A percentile compares a stretch with the other conserved stretches of the same genome.
These are phyloP conservation scores for Spergularia azorica DNA, from an alignment of 179 eudicot genomes.

Conservation along the genomic window DNA sequence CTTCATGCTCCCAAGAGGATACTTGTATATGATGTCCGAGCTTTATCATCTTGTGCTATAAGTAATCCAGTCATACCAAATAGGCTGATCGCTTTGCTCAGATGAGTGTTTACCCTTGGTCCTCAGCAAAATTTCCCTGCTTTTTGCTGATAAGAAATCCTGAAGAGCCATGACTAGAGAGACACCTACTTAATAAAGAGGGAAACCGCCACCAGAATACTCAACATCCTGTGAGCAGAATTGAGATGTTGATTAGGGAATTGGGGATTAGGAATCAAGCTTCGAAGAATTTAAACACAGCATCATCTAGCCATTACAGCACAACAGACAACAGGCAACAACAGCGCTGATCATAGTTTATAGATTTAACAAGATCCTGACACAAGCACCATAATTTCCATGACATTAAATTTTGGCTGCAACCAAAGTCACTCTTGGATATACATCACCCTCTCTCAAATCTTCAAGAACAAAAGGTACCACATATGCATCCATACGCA, in stretches of 20 bases:
- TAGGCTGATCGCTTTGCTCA: neutral
- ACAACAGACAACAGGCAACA: neutral
- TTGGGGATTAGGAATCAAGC: neutral
- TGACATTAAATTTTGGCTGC: no score
- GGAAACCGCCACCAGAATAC: conserved; percentile 28
- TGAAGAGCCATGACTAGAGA: neutral
- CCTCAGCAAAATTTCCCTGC: neutral
- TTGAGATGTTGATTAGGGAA: neutral
- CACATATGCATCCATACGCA: neutral
- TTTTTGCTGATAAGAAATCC: neutral
- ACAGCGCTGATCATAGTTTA: no score
- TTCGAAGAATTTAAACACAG: neutral
- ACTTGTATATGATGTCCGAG: no score
- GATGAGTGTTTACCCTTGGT: neutral
- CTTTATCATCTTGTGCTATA: neutral
- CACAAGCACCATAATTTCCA: no score
- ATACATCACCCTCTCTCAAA: neutral
- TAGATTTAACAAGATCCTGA: no score
- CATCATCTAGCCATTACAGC: neutral
- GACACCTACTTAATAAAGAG: conserved; percentile 9
- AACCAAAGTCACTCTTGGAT: neutral
- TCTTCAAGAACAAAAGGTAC: neutral
- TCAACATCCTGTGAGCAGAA: conserved; percentile 27
- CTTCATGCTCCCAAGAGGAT: neutral
- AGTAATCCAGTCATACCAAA: neutral